A percentile compares a stretch with the other conserved stretches of the same genome.
Evolutionary conservation across 768 basidiomycete species (phyloP).

Genomic region (Boletellus ananas): DNA sequence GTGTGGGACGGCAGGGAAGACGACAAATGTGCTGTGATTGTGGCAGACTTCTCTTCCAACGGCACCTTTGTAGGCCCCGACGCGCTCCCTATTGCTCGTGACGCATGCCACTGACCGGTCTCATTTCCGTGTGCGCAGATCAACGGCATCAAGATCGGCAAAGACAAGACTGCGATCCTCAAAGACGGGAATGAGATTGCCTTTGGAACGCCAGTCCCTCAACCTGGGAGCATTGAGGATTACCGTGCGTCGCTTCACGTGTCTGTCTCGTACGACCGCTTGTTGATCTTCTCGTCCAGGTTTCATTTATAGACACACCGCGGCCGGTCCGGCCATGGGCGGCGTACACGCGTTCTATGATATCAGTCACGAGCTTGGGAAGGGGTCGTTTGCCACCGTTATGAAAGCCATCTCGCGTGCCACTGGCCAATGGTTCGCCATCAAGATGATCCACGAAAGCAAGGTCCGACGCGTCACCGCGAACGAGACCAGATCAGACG

Average conservation of each 20-base stretch:
- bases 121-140: constrained; percentile 22
- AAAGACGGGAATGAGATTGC: constrained; percentile 78
- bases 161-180: constrained; percentile 38
- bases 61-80: constrained; percentile 39
- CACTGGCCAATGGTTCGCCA: constrained; percentile 74
- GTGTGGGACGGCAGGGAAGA: constrained; percentile 35
- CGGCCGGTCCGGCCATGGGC: constrained; percentile 42
- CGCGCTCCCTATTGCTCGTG: constrained; percentile 13
- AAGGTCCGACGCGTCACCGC: constrained; percentile 41
- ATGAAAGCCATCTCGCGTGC: constrained; percentile 71
- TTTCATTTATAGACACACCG: constrained; percentile 68
- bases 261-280: not conserved
- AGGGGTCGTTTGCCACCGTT: constrained; percentile 90
- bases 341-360: constrained; percentile 69
- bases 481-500: constrained; percentile 29
- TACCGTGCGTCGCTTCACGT: constrained; percentile 52
- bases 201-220: constrained; percentile 61
- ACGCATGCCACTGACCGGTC: constrained; percentile 9
- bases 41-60: constrained; percentile 39
- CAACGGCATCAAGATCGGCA: constrained; percentile 41
- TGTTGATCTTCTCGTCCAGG: constrained; percentile 36
- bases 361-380: constrained; percentile 69
- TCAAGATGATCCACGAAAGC: constrained; percentile 76
- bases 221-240: constrained; percentile 55
- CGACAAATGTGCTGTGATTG: constrained; percentile 30